phyloP scores from a whole-genome alignment of 768 basidiomycete genomes.

The Lactifluus subvellereus region DNA sequence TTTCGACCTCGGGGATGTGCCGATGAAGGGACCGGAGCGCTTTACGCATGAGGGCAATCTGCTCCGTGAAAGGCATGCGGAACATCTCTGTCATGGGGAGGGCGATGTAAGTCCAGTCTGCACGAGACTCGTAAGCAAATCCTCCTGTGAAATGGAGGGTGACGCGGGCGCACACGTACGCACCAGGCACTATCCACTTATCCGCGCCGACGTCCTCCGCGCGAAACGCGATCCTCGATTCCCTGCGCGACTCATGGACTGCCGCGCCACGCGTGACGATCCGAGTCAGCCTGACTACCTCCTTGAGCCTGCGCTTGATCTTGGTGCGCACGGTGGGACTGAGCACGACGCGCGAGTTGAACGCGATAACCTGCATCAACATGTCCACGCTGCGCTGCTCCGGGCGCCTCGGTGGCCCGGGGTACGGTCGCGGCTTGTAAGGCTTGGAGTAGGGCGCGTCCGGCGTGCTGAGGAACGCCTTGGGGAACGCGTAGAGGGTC shows the following conservation, averaged over 20 bases:
- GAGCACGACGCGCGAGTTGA: not conserved
- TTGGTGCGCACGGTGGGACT: not conserved
- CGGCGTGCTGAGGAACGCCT: conserved; percentile 14
- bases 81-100: conserved; percentile 6
- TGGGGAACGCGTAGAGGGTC: conserved; percentile 12
- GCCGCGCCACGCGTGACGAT: conserved; percentile 18
- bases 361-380: conserved; percentile 1
- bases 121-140: too few species aligned
- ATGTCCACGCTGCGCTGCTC: conserved; percentile 4
- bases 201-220: conserved; percentile 13
- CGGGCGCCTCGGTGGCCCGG: not conserved
- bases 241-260: not conserved
- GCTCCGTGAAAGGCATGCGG: conserved; percentile 7
- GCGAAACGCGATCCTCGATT: not conserved
- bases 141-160: not conserved
- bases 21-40: not conserved
- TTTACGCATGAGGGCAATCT: conserved; percentile 9
- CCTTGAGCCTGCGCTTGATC: conserved; percentile 13
- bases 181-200: conserved; percentile 17
- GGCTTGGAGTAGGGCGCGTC: not conserved
- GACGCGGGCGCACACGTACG: not conserved
- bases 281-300: not conserved
- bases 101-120: conserved; percentile 19
- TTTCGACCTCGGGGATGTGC: not conserved
- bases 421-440: not conserved